Evolutionary conservation across 345 rosid genomes (phyloP).

Genomic region (Capsella bursapastoris): DNA sequence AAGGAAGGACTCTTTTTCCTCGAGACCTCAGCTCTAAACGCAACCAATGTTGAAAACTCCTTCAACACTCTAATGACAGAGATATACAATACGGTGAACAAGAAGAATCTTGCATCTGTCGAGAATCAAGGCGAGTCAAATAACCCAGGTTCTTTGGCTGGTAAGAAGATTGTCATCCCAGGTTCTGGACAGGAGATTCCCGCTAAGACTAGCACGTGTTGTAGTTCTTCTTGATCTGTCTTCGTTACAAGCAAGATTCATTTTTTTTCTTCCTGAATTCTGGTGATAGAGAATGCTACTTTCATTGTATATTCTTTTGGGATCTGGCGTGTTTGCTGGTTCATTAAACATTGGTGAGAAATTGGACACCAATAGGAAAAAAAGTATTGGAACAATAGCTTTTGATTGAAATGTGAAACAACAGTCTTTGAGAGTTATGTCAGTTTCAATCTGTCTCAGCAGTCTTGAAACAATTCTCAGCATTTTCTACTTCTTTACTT

Average conservation of each 20-base stretch:
- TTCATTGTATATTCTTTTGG: slow-evolving; percentile 42
- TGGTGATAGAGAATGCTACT: slow-evolving; percentile 32
- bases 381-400: slow-evolving; percentile 28
- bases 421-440: slow-evolving; percentile 12
- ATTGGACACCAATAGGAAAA: slow-evolving; percentile 35
- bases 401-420: slow-evolving; percentile 25
- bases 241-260: slow-evolving; percentile 16
- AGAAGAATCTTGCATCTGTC: slow-evolving; percentile 65
- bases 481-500: slow-evolving; percentile 19
- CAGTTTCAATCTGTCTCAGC: background rate
- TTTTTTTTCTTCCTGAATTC: background rate
- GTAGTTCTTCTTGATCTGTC: slow-evolving; percentile 53
- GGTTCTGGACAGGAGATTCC: slow-evolving; percentile 78
- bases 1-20: slow-evolving; percentile 84
- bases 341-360: slow-evolving; percentile 39
- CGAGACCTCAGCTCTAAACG: slow-evolving; percentile 74
- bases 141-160: slow-evolving; percentile 60
- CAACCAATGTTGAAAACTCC: slow-evolving; percentile 75
- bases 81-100: slow-evolving; percentile 77
- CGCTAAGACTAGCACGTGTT: slow-evolving; percentile 60
- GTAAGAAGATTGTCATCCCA: slow-evolving; percentile 72
- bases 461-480: background rate
- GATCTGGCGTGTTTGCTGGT: slow-evolving; percentile 33
- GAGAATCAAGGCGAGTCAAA: slow-evolving; percentile 60
- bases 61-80: slow-evolving; percentile 70